Evolutionary conservation across 345 rosid genomes (phyloP).

Genomic region (Streptanthus diversifolius): DNA sequence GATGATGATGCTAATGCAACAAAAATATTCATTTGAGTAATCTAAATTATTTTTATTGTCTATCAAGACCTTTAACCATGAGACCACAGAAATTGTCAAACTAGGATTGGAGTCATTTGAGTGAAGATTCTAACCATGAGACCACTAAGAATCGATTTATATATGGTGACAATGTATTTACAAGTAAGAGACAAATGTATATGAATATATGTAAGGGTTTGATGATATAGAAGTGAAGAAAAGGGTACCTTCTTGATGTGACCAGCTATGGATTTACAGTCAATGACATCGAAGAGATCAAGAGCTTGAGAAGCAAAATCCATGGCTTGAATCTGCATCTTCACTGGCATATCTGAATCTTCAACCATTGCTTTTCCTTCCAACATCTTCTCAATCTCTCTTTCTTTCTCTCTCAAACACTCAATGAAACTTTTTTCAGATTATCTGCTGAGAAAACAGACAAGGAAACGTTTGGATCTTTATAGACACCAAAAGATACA

Average conservation of each 20-base stretch:
- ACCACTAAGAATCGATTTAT: background rate
- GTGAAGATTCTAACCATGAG: background rate
- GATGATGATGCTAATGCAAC: background rate
- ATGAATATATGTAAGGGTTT: background rate
- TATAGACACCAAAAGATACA: slow-evolving; percentile 13
- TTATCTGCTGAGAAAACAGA: background rate
- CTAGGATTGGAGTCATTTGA: background rate
- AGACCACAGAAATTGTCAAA: background rate
- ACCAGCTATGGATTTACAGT: slow-evolving; percentile 62
- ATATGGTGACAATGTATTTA: background rate
- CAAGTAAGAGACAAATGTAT: background rate
- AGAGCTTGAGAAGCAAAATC: slow-evolving; percentile 73
- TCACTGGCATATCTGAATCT: slow-evolving; percentile 89
- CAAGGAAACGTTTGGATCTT: slow-evolving; percentile 19
- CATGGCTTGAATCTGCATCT: slow-evolving; percentile 93
- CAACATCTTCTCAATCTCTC: slow-evolving; percentile 43
- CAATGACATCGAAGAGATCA: slow-evolving; percentile 64
- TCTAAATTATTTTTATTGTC: background rate
- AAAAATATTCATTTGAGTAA: background rate
- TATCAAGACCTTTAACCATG: background rate
- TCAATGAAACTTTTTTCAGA: background rate
- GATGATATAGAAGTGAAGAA: background rate
- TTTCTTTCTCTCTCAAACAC: background rate
- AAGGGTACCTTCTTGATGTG: slow-evolving; percentile 54
- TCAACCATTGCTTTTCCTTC: slow-evolving; percentile 73